phyloP scores from a whole-genome alignment of 768 basidiomycete genomes.

The Sutorius australiensis region DNA sequence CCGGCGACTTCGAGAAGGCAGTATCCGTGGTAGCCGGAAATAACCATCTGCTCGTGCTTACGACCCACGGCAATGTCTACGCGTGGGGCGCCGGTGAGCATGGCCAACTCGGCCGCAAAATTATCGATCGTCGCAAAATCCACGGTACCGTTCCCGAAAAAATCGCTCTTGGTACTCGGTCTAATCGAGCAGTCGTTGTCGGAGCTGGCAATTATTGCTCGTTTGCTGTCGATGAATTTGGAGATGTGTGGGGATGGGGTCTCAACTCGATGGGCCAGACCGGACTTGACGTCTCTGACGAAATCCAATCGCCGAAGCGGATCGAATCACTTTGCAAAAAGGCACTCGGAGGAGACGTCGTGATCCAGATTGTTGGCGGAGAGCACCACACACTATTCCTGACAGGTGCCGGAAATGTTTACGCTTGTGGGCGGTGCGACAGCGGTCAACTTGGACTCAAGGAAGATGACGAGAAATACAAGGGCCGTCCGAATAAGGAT shows the following conservation, averaged over 20 bases:
- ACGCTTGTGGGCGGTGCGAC: constrained; percentile 81
- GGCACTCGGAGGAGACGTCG: constrained; percentile 54
- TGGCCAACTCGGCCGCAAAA: constrained; percentile 86
- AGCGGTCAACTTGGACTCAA: constrained; percentile 75
- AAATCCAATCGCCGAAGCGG: constrained; percentile 60
- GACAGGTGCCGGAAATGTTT: constrained; percentile 78
- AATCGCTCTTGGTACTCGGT: constrained; percentile 67
- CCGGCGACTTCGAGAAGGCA: constrained; percentile 67
- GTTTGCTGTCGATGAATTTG: constrained; percentile 82
- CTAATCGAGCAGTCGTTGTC: constrained; percentile 60
- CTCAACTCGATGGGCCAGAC: constrained; percentile 86
- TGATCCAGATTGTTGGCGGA: constrained; percentile 76
- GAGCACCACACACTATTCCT: constrained; percentile 91
- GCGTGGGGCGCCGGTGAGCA: constrained; percentile 91
- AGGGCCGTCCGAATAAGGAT: constrained; percentile 50
- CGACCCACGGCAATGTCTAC: constrained; percentile 82
- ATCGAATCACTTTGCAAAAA: constrained; percentile 62
- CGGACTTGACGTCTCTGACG: constrained; percentile 50
- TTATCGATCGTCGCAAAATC: constrained; percentile 83
- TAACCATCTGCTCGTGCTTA: constrained; percentile 88
- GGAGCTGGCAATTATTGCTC: constrained; percentile 85
- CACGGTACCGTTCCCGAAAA: constrained; percentile 88
- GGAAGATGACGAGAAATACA: constrained; percentile 65
- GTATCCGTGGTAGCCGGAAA: constrained; percentile 74
- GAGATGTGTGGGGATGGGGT: constrained; percentile 94